Evolutionary conservation across 1,139 yeast genomes (phyloP).

Genomic region (Schwanniomyces etchellsii): DNA sequence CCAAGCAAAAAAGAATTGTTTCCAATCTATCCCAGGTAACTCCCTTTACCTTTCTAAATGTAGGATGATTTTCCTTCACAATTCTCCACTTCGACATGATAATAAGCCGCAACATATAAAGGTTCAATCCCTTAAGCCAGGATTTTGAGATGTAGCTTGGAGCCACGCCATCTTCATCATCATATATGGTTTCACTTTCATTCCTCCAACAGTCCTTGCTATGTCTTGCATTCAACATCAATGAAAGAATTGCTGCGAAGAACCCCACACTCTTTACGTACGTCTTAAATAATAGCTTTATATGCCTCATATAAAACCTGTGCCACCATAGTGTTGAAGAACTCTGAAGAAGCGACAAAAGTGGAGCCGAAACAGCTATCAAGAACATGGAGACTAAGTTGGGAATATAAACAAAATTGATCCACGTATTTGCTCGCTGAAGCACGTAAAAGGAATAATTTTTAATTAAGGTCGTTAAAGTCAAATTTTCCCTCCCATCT

Average conservation of each 20-base stretch:
- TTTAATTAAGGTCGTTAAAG: constrained; percentile 20
- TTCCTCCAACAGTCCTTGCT: constrained; percentile 22
- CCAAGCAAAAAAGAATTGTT: constrained; percentile 30
- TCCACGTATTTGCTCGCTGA: constrained; percentile 26
- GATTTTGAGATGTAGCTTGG: constrained; percentile 21
- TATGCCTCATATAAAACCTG: constrained; percentile 11
- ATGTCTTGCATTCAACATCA: constrained; percentile 21
- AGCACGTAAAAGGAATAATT: constrained; percentile 17
- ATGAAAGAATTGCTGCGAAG: constrained; percentile 25
- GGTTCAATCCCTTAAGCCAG: constrained; percentile 25
- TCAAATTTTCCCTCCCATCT: constrained; percentile 11
- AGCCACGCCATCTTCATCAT: constrained; percentile 11
- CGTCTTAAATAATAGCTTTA: constrained; percentile 25
- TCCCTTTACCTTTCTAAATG: constrained; percentile 19
- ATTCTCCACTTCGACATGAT: constrained; percentile 41
- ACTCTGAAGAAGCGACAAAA: constrained; percentile 15
- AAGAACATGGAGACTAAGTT: constrained; percentile 31
- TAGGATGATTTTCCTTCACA: constrained; percentile 33
- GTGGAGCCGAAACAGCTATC: constrained; percentile 30
- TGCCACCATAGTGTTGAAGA: constrained; percentile 8
- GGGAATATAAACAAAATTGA: constrained; percentile 34
- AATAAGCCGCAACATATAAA: constrained; percentile 31
- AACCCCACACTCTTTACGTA: constrained; percentile 35
- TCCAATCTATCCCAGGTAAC: constrained; percentile 32
- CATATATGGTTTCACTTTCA: constrained; percentile 9